These are phyloP conservation scores for Phoma sp. DNA, from an alignment of 2,329 filamentous ascomycete genomes.

Conservation along the genomic window DNA sequence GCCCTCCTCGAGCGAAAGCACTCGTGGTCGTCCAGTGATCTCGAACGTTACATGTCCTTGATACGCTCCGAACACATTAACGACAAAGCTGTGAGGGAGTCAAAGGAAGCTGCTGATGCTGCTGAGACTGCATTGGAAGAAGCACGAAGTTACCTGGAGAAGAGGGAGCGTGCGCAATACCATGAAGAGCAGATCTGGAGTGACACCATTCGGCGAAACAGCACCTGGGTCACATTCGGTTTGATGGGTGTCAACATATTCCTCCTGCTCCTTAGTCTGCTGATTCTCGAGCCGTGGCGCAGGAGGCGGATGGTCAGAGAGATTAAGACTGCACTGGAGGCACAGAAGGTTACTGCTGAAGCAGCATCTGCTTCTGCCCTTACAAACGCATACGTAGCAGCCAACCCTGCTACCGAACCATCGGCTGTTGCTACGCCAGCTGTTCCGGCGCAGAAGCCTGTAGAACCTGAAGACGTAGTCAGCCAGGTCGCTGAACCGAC, in stretches of 20 bases:
- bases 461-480: conserved; percentile 29
- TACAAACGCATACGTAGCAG: conserved; percentile 4
- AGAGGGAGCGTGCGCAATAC: conserved; percentile 86
- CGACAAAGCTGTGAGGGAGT: conserved; percentile 79
- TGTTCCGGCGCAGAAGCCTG: conserved; percentile 1
- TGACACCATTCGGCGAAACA: conserved; percentile 94
- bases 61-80: conserved; percentile 94
- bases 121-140: conserved; percentile 84
- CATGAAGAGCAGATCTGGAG: conserved; percentile 99
- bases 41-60: conserved; percentile 92
- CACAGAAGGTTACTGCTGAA: conserved; percentile 35
- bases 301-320: conserved; percentile 80
- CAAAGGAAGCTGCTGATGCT: conserved; percentile 74
- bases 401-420: conserved; percentile 1
- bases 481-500: conserved; percentile 29
- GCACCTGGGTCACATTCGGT: conserved; percentile 98
- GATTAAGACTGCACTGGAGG: conserved; percentile 56
- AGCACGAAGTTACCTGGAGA: conserved; percentile 76
- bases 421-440: background rate
- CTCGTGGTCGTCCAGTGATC: conserved; percentile 83
- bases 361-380: conserved; percentile 10
- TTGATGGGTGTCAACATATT: conserved; percentile 97
- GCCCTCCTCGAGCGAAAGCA: conserved; percentile 93
- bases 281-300: conserved; percentile 93
- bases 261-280: conserved; percentile 83